Evolutionary conservation across 2,329 filamentous ascomycete genomes (phyloP).

Genomic region (Fusarium coffeatum): DNA sequence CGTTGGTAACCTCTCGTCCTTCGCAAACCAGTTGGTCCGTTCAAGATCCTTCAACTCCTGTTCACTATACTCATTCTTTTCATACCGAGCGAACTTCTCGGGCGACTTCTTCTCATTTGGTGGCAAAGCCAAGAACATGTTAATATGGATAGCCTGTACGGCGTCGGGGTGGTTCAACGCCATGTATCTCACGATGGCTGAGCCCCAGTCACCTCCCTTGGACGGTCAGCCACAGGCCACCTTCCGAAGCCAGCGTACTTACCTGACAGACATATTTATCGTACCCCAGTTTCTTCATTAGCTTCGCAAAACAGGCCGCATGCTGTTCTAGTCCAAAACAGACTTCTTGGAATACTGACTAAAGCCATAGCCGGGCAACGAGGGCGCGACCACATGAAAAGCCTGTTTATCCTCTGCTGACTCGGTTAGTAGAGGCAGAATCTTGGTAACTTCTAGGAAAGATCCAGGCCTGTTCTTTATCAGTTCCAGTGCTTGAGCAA

Average conservation of each 20-base stretch:
- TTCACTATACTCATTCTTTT: neutral
- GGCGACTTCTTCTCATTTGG: neutral
- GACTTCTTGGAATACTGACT: neutral
- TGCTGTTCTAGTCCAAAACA: neutral
- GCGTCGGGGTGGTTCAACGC: neutral
- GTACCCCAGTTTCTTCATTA: neutral
- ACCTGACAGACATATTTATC: neutral
- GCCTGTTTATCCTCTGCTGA: neutral
- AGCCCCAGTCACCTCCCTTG: neutral
- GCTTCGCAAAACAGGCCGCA: neutral
- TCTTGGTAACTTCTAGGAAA: neutral
- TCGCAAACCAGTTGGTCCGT: neutral
- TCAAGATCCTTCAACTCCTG: neutral
- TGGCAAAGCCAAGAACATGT: neutral
- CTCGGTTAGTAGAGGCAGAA: neutral
- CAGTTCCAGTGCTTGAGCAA: neutral
- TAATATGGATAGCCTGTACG: neutral
- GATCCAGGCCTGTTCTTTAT: neutral
- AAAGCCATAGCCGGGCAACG: neutral
- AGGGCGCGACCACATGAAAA: neutral
- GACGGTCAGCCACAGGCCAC: too few relatives aligned
- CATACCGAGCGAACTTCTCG: fast-evolving
- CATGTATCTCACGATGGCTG: neutral
- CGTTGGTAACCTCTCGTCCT: neutral
- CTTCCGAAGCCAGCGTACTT: neutral